These are phyloP conservation scores for Sporothrix protearum DNA, from an alignment of 2,329 filamentous ascomycete species.

Conservation along the genomic window DNA sequence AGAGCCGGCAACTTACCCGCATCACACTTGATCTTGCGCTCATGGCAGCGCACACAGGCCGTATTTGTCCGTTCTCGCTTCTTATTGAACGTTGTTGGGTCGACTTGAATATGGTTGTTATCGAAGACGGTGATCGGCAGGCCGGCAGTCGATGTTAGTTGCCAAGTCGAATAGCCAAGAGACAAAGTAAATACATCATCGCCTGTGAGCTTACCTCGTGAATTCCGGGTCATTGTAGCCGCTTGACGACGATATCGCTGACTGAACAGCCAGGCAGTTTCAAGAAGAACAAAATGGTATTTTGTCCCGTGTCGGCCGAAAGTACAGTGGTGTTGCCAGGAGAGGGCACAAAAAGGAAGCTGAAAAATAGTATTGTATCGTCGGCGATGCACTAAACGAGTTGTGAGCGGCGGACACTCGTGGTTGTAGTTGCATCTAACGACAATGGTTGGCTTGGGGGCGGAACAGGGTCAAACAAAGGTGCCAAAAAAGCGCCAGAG, in stretches of 20 bases:
- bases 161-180: not conserved
- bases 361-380: not conserved
- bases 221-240: slow-evolving; percentile 7
- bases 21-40: slow-evolving; percentile 26
- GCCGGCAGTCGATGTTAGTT: slow-evolving; percentile 3
- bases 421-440: not conserved
- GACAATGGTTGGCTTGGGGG: not conserved
- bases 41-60: slow-evolving; percentile 26
- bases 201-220: not conserved
- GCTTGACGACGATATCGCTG: not conserved
- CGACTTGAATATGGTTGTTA: slow-evolving; percentile 24
- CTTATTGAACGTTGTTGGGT: slow-evolving; percentile 24
- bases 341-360: not conserved
- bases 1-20: slow-evolving; percentile 11
- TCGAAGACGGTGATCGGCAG: slow-evolving; percentile 19
- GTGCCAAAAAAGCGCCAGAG: not conserved
- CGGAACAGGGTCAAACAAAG: not conserved
- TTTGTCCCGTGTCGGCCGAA: not conserved
- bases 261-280: not conserved
- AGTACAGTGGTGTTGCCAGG: not conserved
- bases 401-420: not conserved
- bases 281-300: not conserved
- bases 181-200: not conserved
- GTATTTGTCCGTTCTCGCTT: slow-evolving; percentile 24
- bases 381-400: slow-evolving; percentile 17